Percentiles rank a stretch among this genome's conserved stretches.
Evolutionary conservation across 2,329 filamentous ascomycete genomes (phyloP).

Genomic region (Fusarium albidum): DNA sequence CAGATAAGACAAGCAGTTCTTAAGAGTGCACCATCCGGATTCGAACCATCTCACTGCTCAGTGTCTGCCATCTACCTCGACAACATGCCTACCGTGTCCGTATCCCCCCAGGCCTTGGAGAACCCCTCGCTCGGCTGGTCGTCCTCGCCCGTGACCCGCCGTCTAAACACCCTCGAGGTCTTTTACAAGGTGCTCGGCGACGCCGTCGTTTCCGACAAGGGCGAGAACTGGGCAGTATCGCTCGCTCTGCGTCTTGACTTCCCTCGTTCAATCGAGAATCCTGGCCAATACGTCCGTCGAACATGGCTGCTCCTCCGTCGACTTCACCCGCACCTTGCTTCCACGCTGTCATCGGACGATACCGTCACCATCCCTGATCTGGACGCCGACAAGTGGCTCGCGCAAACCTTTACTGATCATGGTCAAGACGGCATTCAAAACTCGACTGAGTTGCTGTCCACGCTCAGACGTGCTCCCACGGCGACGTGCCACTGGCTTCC

Average conservation of each 20-base stretch:
- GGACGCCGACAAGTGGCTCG: constrained; percentile 8
- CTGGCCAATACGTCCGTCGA: constrained; percentile 18
- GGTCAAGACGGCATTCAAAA: background rate
- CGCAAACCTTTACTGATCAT: constrained; percentile 17
- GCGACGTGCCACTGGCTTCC: constrained; percentile 23
- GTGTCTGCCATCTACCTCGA: too few relatives aligned
- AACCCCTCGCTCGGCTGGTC: constrained; percentile 7
- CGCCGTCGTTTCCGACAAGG: constrained; percentile 34
- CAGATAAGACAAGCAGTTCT: too few relatives aligned
- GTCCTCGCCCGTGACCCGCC: constrained; percentile 1
- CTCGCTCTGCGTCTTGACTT: constrained; percentile 20
- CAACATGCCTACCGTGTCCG: too few relatives aligned
- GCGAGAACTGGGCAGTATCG: constrained; percentile 45
- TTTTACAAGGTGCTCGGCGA: constrained; percentile 45
- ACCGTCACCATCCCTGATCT: constrained; percentile 6
- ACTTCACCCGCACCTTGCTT: constrained; percentile 27
- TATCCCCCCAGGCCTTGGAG: too few relatives aligned
- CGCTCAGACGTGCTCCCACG: constrained; percentile 1
- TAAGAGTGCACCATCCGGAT: too few relatives aligned
- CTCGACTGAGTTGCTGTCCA: background rate
- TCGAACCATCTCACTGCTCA: too few relatives aligned
- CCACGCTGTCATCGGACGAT: too few relatives aligned
- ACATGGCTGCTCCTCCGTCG: constrained; percentile 27
- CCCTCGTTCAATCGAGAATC: constrained; percentile 33
- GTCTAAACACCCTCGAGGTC: constrained; percentile 33